Conservation (phyloP, 495 filamentous ascomycete genomes). For the Lasiosphaeria ovina region DNA sequence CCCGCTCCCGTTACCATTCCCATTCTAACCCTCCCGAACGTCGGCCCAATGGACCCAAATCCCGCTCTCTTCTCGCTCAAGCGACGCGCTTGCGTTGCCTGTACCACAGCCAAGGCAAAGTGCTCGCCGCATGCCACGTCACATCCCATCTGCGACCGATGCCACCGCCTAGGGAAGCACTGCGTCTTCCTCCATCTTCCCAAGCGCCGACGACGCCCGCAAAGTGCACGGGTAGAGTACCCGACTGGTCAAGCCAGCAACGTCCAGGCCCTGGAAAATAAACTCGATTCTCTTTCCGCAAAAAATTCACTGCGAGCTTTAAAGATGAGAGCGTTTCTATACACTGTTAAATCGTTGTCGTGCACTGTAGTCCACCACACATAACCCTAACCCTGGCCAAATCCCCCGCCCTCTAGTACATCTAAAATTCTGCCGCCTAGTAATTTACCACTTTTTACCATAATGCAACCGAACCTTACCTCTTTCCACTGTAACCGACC, state of each 20-base stretch:
- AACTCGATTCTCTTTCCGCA: no score
- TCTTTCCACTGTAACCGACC: no score
- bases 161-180: background rate
- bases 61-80: background rate
- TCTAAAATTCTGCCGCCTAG: no score
- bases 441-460: no score
- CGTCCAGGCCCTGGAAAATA: no score
- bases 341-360: no score
- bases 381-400: no score
- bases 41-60: constrained; percentile 1
- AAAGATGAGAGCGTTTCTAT: no score
- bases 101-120: constrained; percentile 1
- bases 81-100: constrained; percentile 1
- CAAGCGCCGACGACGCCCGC: background rate
- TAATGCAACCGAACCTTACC: no score
- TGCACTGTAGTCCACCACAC: no score
- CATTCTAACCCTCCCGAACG: background rate
- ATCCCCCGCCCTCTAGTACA: no score
- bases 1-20: background rate
- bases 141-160: background rate
- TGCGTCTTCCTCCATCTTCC: constrained; percentile 1
- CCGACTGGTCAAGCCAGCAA: background rate
- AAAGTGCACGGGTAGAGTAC: background rate
- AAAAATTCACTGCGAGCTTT: no score
- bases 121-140: background rate